These are phyloP conservation scores for Discostella pseudostelligera DNA, from an alignment of 108 stramenopile genomes.

Conservation along the genomic window DNA sequence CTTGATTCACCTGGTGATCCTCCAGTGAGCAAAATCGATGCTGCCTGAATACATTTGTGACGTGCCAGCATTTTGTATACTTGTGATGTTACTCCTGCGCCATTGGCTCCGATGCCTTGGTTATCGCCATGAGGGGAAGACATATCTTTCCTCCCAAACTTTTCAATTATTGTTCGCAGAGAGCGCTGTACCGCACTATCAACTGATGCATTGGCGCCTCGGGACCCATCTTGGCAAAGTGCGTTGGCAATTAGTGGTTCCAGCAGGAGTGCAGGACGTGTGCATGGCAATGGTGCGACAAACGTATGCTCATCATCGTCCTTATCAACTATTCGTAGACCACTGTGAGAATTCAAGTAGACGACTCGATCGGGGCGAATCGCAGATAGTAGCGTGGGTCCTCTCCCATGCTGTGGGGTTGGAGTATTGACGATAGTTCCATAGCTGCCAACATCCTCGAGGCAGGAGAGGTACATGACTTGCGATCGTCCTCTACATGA, in stretches of 20 bases:
- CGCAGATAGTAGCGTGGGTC: conserved; percentile 45
- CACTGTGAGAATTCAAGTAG: conserved; percentile 48
- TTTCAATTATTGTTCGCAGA: conserved; percentile 70
- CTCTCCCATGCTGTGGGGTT: conserved; percentile 31
- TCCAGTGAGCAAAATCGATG: conserved; percentile 76
- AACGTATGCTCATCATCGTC: conserved; percentile 51
- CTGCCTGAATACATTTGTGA: conserved; percentile 58
- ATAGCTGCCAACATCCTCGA: conserved; percentile 30
- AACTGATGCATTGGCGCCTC: conserved; percentile 26
- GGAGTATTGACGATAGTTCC: conserved; percentile 71
- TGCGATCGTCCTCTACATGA: conserved; percentile 32
- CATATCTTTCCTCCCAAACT: conserved; percentile 74
- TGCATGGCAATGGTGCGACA: conserved; percentile 54
- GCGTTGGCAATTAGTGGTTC: conserved; percentile 85
- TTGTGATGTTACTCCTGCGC: conserved; percentile 65
- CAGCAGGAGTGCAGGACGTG: conserved; percentile 69
- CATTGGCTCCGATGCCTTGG: conserved; percentile 73
- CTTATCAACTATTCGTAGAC: conserved; percentile 51
- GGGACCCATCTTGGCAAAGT: conserved; percentile 57
- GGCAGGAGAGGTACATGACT: conserved; percentile 71
- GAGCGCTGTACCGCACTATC: conserved; percentile 30
- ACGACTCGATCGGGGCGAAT: conserved; percentile 77
- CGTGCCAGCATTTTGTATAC: conserved; percentile 63
- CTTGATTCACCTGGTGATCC: conserved; percentile 40
- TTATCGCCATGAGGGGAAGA: conserved; percentile 73